Percentiles rank a stretch among this genome's conserved stretches.
Evolutionary conservation across 2,329 filamentous ascomycete genomes (phyloP).

Genomic region (Nothophaeocryptopus gaeumannii): DNA sequence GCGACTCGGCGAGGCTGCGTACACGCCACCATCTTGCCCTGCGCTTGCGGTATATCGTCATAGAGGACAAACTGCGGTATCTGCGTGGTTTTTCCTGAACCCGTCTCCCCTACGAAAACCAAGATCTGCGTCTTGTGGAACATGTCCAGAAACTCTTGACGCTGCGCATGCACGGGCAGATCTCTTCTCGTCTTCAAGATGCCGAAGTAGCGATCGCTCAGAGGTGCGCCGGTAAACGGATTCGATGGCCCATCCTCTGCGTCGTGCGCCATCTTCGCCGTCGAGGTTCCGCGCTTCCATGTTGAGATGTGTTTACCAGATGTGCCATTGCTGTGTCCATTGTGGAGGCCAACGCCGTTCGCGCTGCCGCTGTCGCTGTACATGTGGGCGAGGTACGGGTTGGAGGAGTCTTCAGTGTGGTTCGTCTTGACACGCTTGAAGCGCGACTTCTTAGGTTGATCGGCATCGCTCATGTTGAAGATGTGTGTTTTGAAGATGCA

Average conservation of each 20-base stretch:
- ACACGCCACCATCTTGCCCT: conserved; percentile 89
- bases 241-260: conserved; percentile 81
- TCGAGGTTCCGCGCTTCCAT: conserved; percentile 77
- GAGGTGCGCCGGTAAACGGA: conserved; percentile 74
- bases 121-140: conserved; percentile 95
- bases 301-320: conserved; percentile 48
- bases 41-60: conserved; percentile 86
- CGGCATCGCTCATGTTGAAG: conserved; percentile 45
- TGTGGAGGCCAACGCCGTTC: conserved; percentile 27
- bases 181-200: conserved; percentile 82
- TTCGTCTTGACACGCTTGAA: conserved; percentile 51
- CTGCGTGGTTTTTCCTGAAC: conserved; percentile 98
- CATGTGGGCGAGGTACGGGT: conserved; percentile 91
- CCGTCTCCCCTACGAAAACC: conserved; percentile 97
- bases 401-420: conserved; percentile 56
- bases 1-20: conserved; percentile 97
- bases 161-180: conserved; percentile 87
- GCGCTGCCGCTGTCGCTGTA: conserved; percentile 51
- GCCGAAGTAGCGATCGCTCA: conserved; percentile 82
- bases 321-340: conserved; percentile 29
- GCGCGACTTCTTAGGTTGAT: conserved; percentile 28
- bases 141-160: conserved; percentile 85
- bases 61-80: conserved; percentile 98
- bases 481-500: not conserved
- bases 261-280: conserved; percentile 66